Conservation (phyloP, 768 basidiomycete genomes). For the Leccinum variicolor region DNA sequence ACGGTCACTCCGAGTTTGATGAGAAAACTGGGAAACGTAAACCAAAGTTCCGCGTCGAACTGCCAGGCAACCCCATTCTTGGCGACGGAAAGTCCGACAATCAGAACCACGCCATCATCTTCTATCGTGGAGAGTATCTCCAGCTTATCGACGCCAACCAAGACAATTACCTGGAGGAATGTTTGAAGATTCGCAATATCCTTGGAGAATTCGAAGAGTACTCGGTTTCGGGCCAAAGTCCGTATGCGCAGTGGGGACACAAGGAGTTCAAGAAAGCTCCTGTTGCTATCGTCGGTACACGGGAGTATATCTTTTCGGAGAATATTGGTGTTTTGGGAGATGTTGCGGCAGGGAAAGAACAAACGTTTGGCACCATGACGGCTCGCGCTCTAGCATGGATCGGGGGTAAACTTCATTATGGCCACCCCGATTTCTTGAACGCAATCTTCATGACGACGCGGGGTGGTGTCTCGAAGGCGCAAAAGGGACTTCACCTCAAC, state of each 20-base stretch:
- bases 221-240: conserved; percentile 84
- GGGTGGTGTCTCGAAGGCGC: conserved; percentile 98
- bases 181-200: conserved; percentile 96
- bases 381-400: conserved; percentile 95
- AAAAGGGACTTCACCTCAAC: conserved; percentile 97
- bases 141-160: conserved; percentile 99
- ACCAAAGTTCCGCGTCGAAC: conserved; percentile 96
- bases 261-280: conserved; percentile 89
- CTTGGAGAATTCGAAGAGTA: conserved; percentile 98
- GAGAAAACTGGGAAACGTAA: conserved; percentile 84
- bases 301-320: conserved; percentile 99
- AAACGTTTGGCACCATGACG: conserved; percentile 98
- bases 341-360: conserved; percentile 98
- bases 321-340: conserved; percentile 99
- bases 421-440: conserved; percentile 99
- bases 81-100: conserved; percentile 99
- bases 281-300: conserved; percentile 96
- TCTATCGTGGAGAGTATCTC: conserved; percentile 98
- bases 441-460: conserved; percentile 98
- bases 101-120: conserved; percentile 98
- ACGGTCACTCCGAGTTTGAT: conserved; percentile 95
- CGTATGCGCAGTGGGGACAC: conserved; percentile 94
- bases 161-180: conserved; percentile 99
- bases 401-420: conserved; percentile 97
- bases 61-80: conserved; percentile 97